Conservation (phyloP, 2,329 filamentous ascomycete species). For the Nannizziopsis arthrosporioides region DNA sequence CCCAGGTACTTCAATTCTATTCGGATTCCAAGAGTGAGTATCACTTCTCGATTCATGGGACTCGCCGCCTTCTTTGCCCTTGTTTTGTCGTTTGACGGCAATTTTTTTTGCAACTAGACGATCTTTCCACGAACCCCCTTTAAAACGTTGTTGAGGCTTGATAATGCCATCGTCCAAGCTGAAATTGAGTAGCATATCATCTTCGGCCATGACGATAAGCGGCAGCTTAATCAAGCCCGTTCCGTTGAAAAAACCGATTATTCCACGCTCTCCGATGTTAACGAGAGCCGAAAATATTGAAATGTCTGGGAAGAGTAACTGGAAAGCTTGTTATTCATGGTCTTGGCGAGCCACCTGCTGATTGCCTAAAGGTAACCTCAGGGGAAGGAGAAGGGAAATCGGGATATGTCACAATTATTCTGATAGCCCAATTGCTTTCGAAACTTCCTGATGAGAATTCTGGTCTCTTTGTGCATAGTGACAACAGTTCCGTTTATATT, state of each 20-base stretch:
- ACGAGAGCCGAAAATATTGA: too few relatives aligned
- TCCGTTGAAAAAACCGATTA: background rate
- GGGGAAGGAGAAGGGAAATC: too few relatives aligned
- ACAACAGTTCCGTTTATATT: too few relatives aligned
- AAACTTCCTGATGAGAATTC: too few relatives aligned
- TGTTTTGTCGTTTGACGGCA: constrained; percentile 43
- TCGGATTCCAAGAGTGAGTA: constrained; percentile 21
- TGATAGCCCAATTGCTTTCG: too few relatives aligned
- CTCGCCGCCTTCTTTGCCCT: constrained; percentile 16
- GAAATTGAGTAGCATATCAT: constrained; percentile 92
- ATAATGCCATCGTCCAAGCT: constrained; percentile 58
- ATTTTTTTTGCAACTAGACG: constrained; percentile 67
- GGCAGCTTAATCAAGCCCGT: background rate
- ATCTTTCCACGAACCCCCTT: constrained; percentile 88
- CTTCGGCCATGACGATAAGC: constrained; percentile 61
- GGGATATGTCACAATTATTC: too few relatives aligned
- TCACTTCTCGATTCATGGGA: background rate
- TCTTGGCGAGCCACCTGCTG: too few relatives aligned
- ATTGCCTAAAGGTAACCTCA: too few relatives aligned
- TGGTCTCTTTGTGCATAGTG: too few relatives aligned
- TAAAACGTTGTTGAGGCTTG: constrained; percentile 53
- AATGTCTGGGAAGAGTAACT: too few relatives aligned
- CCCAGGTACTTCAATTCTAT: constrained; percentile 19
- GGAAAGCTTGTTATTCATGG: too few relatives aligned
- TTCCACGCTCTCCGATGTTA: too few relatives aligned